A percentile compares a stretch with the other conserved stretches of the same genome.
Evolutionary conservation across 2,329 filamentous ascomycete species (phyloP).

Genomic region (Aspergillus piperis): DNA sequence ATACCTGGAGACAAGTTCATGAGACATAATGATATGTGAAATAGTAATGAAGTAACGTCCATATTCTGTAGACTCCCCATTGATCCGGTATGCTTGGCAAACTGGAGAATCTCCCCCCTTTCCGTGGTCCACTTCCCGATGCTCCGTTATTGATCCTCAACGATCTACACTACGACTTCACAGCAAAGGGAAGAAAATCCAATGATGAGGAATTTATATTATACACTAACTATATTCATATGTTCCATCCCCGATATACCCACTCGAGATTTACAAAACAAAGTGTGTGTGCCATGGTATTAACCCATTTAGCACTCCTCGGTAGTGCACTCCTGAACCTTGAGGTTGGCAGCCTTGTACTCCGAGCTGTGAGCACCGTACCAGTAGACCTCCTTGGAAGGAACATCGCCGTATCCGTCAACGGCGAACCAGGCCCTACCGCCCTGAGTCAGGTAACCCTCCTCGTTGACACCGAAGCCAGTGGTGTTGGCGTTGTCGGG

Average conservation of each 20-base stretch:
- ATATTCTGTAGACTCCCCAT: too few relatives aligned
- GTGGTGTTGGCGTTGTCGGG: slow-evolving; percentile 26
- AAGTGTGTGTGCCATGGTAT: neutral
- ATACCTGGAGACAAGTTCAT: too few relatives aligned
- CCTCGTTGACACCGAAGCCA: slow-evolving; percentile 28
- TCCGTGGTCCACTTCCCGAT: neutral
- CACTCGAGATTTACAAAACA: neutral
- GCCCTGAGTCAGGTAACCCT: slow-evolving; percentile 31
- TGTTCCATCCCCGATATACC: neutral
- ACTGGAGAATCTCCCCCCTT: neutral
- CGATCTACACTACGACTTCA: neutral
- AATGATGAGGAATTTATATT: too few relatives aligned
- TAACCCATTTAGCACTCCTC: neutral
- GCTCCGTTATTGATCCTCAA: neutral
- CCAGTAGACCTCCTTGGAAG: slow-evolving; percentile 29
- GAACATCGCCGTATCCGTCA: slow-evolving; percentile 25
- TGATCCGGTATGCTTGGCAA: neutral
- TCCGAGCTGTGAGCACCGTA: slow-evolving; percentile 27
- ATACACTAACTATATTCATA: neutral
- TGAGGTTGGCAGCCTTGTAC: slow-evolving; percentile 23
- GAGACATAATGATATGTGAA: too few relatives aligned
- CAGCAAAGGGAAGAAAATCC: neutral
- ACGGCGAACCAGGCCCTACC: slow-evolving; percentile 30
- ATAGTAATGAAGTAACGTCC: too few relatives aligned
- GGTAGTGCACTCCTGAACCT: slow-evolving; percentile 26